Evolutionary conservation across 345 rosid species (phyloP), one percentile per base, ranked within the genome.

Genomic region (Punica granatum): DNA sequence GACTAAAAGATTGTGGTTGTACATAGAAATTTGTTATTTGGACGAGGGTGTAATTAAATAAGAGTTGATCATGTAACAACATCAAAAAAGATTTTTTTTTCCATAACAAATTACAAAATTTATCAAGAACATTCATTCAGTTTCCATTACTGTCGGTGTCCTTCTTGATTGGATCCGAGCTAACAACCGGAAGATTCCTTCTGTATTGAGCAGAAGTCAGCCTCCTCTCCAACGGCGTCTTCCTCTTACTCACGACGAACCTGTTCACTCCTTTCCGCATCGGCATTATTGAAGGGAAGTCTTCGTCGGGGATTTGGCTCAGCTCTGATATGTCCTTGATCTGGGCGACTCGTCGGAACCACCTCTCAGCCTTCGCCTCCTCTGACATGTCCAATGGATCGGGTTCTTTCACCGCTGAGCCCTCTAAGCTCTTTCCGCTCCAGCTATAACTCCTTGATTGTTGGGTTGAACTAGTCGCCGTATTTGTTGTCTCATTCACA

Each of bases 261-360:
- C 99, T 83, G 79, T 92, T 91, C 56, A 91, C 98, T 37, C 98
- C 99, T 82, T 91, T 94, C 77, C 99, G 79, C 99, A 94, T 88
- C 19, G 98, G 99, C 99, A 94, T 91, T 79, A 92, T 94, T 14
- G 96, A 89, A 0, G 99, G 97, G 78, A 94, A 94, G 75, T 94
- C 99, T 77, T 94, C 98, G 64, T 92, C 99, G 0, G 98, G 98
- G 61, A 94, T 94, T 79, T 92, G 84, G 74, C 99, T 94, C n/a
- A 94, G 85, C 81, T 92, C 99, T 28, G 98, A 94, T 46, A 92
- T 92, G 81, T 94, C 93, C 69, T 94, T 88, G 18, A 94, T 92
- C 76, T 94, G 97, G 15, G 97, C 96, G 59, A 81, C 98, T 0
- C 98, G 82, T 43, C 83, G 76, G 75, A 89, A 94, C 99, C 99